phyloP scores from a whole-genome alignment of 768 basidiomycete species.

The Mrakia frigida region DNA sequence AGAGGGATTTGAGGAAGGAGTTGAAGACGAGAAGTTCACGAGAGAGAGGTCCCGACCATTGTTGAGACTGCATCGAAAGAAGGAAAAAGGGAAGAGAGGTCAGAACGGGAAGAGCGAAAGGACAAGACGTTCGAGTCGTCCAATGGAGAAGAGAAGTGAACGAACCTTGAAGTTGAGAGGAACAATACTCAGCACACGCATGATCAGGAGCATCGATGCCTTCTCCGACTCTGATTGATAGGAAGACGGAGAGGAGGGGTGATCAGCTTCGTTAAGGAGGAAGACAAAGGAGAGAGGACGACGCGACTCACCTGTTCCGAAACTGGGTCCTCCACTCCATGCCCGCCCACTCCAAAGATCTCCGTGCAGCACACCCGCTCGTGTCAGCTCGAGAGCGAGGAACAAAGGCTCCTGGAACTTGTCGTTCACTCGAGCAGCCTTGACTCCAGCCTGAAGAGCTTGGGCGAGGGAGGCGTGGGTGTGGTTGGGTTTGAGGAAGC shows the following conservation, averaged over 20 bases:
- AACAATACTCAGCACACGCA: constrained; percentile 92
- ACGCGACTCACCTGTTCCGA: constrained; percentile 67
- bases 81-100: neutral
- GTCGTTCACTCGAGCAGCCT: constrained; percentile 77
- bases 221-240: constrained; percentile 74
- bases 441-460: constrained; percentile 80
- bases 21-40: constrained; percentile 97
- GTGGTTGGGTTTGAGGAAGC: constrained; percentile 84
- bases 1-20: constrained; percentile 87
- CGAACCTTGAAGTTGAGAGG: constrained; percentile 88
- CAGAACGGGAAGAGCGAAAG: neutral
- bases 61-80: constrained; percentile 64
- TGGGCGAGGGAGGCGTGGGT: constrained; percentile 82
- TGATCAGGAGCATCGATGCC: constrained; percentile 87
- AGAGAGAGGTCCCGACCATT: constrained; percentile 94
- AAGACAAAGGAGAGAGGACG: constrained; percentile 30
- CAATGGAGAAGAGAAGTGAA: constrained; percentile 38
- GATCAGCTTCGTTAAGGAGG: constrained; percentile 33
- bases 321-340: constrained; percentile 91
- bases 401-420: constrained; percentile 98
- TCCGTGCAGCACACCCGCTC: constrained; percentile 95
- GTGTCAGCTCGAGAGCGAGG: constrained; percentile 86
- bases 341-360: constrained; percentile 81
- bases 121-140: no score
- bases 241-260: constrained; percentile 33